Base-by-base conservation (phyloP, 1,284 basidiomycete genomes). In the Puccinia hordei region DNA sequence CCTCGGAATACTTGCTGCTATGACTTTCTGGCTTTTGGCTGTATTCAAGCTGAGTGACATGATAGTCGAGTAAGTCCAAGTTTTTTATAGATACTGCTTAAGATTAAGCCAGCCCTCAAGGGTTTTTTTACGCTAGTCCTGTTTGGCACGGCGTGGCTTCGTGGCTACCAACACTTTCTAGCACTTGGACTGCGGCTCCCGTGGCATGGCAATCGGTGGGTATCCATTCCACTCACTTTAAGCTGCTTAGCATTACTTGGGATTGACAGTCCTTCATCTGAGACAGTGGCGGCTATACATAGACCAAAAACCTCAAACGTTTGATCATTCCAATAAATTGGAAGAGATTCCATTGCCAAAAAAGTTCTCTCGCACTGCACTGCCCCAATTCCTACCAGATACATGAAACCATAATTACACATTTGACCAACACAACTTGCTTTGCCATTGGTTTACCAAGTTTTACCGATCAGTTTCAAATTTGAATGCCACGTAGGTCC, bases 161-260 rank as follows among this genome's bases (percentile, higher is more conserved):
- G 22, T 66, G 63, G 41, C 12, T 66, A 24, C 63, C 63, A 46
- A 46, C 63, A 8, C 8, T 66, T 24, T 66, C 63, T 10, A 38
- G 63, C 41, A n/a, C 63, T 9, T 66, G 63, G 63, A 44, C 63
- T 66, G 63, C 63, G 9, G 19, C 44, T 19, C 63, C 63, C 22
- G 30, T 66, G 22, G 63, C 38, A 35, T 66, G 38, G 63, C 63
- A 66, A 19, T 66, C 41, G 13, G 63, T 66, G 22, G 2, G 63
- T 46, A 66, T 44, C 63, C n/a, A 22, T 5, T 24, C 8, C n/a
- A 41, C 38, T 2, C n/a, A 12, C 5, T 12, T 41, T 12, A 41
- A 41, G 38, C 38, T 41, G 4, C n/a, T 57, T 10, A n/a, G n/a
- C 24, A 27, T 6, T 57, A 27, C 30, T 59, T 59, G 27, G 1